Base-by-base conservation (phyloP, 176 grass and related monocot species). In the Oryza coarctata region DNA sequence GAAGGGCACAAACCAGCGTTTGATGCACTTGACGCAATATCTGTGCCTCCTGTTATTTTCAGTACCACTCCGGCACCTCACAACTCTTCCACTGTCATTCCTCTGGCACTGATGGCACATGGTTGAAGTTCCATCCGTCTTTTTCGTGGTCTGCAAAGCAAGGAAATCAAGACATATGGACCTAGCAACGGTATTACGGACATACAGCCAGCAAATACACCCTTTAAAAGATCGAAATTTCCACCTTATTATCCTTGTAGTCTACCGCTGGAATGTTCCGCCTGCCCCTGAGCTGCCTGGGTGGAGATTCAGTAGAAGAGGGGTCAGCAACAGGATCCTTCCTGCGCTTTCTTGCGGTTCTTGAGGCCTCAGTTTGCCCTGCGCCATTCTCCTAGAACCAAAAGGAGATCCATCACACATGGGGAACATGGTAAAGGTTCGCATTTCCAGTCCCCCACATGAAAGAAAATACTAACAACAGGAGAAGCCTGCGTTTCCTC, bases 21-120 rank as follows among this genome's bases (percentile, higher is more conserved):
- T 65, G 6, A 94, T 94, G 84, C 95, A 98, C 2, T 22, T 12
- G 2, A 73, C 49, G 23, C 95, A 98, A 34, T 91, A 98, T 82
- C 95, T 86, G 66, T 82, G 94, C 39, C 0, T 74, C 0, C 15
- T 65, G 0, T 7, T n/a, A 9, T 29, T 32, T 4, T 3, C 0
- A 40, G 8, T 61, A 49, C 92, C 94, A 17, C 10, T 23, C 11
- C 22, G 29, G 58, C 95, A 98, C 28, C 36, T 68, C 35, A 98
- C 88, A 18, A 88, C 82, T 80, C 88, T 87, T 70, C 86, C 92
- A 1, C 61, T 93, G 25, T 94, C 92, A 0, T 80, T 93, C 30
- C 90, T 91, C 55, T 93, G 86, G 68, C 92, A 98, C 18, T 97
- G 94, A 74, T 97, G 94, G 26, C 94, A 97, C 87, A 92, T 94